phyloP scores from a whole-genome alignment of 768 basidiomycete genomes.

The Phlegmacium glaucopus region DNA sequence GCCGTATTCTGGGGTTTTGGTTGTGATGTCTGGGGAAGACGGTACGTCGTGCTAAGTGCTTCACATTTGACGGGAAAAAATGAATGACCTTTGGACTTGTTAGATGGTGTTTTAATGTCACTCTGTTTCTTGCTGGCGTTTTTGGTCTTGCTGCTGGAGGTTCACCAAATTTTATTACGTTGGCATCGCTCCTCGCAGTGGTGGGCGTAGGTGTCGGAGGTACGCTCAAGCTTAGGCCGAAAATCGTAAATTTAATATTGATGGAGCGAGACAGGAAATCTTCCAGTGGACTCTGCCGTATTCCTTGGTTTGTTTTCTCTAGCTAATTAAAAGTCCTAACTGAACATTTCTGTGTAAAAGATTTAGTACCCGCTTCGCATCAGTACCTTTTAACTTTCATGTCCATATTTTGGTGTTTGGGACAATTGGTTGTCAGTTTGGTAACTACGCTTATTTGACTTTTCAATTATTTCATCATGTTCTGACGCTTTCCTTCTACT shows the following conservation, averaged over 20 bases:
- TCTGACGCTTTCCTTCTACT: neutral
- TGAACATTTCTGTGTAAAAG: constrained; percentile 23
- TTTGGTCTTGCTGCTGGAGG: constrained; percentile 66
- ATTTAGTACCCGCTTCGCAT: constrained; percentile 65
- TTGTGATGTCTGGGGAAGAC: constrained; percentile 69
- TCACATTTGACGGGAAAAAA: too few relatives aligned
- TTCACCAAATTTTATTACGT: constrained; percentile 46
- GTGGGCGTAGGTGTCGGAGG: constrained; percentile 73
- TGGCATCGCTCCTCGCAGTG: constrained; percentile 50
- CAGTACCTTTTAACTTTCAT: constrained; percentile 72
- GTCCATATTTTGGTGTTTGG: constrained; percentile 83
- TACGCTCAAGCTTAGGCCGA: constrained; percentile 3
- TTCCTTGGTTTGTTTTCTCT: constrained; percentile 51
- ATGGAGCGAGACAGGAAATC: constrained; percentile 32
- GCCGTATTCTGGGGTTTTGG: constrained; percentile 65
- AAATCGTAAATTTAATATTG: neutral
- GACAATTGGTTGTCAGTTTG: constrained; percentile 56
- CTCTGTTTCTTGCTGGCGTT: constrained; percentile 61
- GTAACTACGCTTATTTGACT: constrained; percentile 14
- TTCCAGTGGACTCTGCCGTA: constrained; percentile 73
- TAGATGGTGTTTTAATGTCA: constrained; percentile 67
- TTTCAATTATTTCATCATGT: neutral
- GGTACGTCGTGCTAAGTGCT: constrained; percentile 32
- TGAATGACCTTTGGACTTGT: too few relatives aligned
- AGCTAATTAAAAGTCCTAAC: neutral